Percentiles rank a stretch among this genome's conserved stretches.
Evolutionary conservation across 306 rosid species (phyloP).

Genomic region (Abrus precatorius): DNA sequence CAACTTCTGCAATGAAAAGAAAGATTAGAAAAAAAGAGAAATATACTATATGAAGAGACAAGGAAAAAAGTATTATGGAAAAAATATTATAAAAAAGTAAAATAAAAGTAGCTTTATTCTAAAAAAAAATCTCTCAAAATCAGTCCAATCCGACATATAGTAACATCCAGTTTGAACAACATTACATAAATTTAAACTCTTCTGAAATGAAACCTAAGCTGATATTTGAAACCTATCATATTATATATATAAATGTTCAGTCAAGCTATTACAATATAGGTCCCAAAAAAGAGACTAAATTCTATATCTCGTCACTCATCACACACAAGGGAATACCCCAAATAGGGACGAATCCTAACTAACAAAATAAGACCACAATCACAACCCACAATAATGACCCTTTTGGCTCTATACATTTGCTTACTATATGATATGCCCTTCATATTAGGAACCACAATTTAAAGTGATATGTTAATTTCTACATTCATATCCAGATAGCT

Average conservation of each 20-base stretch:
- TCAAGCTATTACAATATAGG: slow-evolving; percentile 46
- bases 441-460: neutral
- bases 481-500: slow-evolving; percentile 64
- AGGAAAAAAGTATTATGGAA: too few species aligned
- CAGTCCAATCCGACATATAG: too few species aligned
- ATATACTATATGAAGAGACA: too few species aligned
- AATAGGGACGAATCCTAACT: slow-evolving; percentile 57
- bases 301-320: slow-evolving; percentile 54
- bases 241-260: slow-evolving; percentile 22
- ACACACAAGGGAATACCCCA: slow-evolving; percentile 57
- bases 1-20: too few species aligned
- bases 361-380: slow-evolving; percentile 45
- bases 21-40: too few species aligned
- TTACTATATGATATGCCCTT: slow-evolving; percentile 19
- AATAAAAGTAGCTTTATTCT: too few species aligned
- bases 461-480: slow-evolving; percentile 4
- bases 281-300: slow-evolving; percentile 50
- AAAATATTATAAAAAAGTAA: too few species aligned
- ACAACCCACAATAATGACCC: slow-evolving; percentile 43
- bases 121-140: too few species aligned
- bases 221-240: slow-evolving; percentile 12
- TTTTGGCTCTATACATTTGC: slow-evolving; percentile 44
- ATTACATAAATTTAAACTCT: neutral
- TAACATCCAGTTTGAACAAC: too few species aligned
- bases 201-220: slow-evolving; percentile 5